A percentile compares a stretch with the other conserved stretches of the same genome.
These are phyloP conservation scores for Clavulina sp. DNA, from an alignment of 768 basidiomycete genomes.

Conservation along the genomic window DNA sequence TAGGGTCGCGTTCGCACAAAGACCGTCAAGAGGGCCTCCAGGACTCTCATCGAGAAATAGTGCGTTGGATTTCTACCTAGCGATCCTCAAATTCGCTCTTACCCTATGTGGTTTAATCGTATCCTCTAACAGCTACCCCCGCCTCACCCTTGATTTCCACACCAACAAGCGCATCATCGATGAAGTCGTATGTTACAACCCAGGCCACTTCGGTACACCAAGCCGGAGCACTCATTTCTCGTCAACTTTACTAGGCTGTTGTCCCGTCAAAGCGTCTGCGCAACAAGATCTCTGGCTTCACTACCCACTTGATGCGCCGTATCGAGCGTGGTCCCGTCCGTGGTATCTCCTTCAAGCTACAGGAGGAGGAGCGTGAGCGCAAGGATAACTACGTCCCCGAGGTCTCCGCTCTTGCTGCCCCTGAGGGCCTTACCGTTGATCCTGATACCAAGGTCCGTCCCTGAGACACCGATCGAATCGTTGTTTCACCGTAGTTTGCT, in stretches of 20 bases:
- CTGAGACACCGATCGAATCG: too few relatives aligned
- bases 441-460: conserved; percentile 77
- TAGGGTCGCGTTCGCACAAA: conserved; percentile 99
- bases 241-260: conserved; percentile 36
- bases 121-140: conserved; percentile 59
- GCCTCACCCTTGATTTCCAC: conserved; percentile 98
- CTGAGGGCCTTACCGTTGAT: conserved; percentile 67
- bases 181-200: conserved; percentile 58
- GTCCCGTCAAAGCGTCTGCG: conserved; percentile 97
- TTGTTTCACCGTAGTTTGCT: not conserved
- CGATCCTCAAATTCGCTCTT: not conserved
- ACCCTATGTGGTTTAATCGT: not conserved
- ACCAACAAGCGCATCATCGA: conserved; percentile 98
- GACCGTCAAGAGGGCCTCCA: conserved; percentile 98
- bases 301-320: conserved; percentile 99
- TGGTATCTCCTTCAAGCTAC: conserved; percentile 99
- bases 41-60: conserved; percentile 99
- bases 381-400: conserved; percentile 99
- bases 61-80: conserved; percentile 25
- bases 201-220: not conserved
- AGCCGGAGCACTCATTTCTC: not conserved
- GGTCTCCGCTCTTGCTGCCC: conserved; percentile 83
- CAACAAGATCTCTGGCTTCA: conserved; percentile 99
- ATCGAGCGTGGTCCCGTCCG: conserved; percentile 97
- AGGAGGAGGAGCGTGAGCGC: conserved; percentile 97